Evolutionary conservation across 2,329 filamentous ascomycete genomes (phyloP).

Genomic region (Sporothrix brasiliensis): DNA sequence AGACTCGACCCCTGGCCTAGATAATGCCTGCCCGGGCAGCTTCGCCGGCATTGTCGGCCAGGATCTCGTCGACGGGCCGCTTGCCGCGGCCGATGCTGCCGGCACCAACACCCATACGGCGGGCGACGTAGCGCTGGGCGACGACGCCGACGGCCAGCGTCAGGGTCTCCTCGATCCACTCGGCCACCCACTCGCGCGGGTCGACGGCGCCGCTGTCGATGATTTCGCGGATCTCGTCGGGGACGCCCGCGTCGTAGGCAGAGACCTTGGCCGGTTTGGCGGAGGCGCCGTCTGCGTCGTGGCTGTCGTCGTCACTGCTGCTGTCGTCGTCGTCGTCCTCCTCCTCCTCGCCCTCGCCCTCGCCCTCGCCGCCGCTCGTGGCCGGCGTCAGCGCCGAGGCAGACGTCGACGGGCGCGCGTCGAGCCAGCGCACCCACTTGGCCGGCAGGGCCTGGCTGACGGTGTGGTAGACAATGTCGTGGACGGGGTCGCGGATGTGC

Average conservation of each 20-base stretch:
- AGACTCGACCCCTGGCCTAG: conserved; percentile 37
- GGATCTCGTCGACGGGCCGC: conserved; percentile 59
- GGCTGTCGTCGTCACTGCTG: conserved; percentile 27
- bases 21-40: conserved; percentile 62
- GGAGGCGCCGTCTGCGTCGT: conserved; percentile 30
- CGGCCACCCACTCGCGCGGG: conserved; percentile 93
- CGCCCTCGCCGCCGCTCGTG: conserved; percentile 44
- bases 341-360: conserved; percentile 26
- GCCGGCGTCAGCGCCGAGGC: conserved; percentile 48
- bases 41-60: conserved; percentile 62
- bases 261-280: background rate
- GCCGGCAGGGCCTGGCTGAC: conserved; percentile 81
- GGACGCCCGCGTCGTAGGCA: conserved; percentile 53
- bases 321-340: conserved; percentile 38
- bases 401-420: conserved; percentile 67
- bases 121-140: conserved; percentile 91
- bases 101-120: conserved; percentile 93
- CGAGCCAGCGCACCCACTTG: conserved; percentile 89
- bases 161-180: conserved; percentile 92
- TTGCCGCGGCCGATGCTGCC: conserved; percentile 66
- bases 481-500: conserved; percentile 83
- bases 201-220: conserved; percentile 76
- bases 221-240: conserved; percentile 85
- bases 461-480: conserved; percentile 83
- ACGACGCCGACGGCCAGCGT: conserved; percentile 78